Conservation (phyloP, 805 yeast genomes). For the Wickerhamiella lipophila region DNA sequence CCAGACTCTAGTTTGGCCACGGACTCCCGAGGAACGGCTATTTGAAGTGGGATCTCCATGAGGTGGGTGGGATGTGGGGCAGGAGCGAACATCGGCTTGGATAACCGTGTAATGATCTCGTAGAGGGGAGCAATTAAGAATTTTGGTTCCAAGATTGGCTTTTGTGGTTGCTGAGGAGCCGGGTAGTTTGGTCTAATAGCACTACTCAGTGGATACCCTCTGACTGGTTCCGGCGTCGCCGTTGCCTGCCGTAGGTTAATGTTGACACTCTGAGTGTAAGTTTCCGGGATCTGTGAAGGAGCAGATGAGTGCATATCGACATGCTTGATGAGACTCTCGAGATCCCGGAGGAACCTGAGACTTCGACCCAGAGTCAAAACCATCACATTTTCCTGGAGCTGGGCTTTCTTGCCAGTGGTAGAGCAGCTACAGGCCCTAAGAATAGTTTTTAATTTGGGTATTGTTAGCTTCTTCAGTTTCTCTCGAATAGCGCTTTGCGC, state of each 20-base stretch:
- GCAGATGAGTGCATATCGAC: background rate
- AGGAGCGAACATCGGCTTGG: background rate
- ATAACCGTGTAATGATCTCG: background rate
- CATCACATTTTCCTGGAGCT: conserved; percentile 37
- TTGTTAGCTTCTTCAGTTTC: conserved; percentile 9
- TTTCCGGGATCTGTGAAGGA: background rate
- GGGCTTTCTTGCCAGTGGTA: conserved; percentile 48
- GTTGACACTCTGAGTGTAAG: background rate
- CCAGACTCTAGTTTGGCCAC: conserved; percentile 12
- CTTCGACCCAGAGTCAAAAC: background rate
- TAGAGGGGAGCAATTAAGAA: background rate
- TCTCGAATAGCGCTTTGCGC: background rate
- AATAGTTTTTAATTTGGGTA: conserved; percentile 24
- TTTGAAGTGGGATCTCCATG: background rate
- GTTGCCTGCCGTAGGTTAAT: background rate
- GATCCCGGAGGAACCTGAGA: background rate
- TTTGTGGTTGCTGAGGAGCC: background rate
- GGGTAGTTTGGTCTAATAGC: background rate
- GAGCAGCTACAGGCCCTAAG: conserved; percentile 33
- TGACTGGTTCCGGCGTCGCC: background rate
- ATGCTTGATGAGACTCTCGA: conserved; percentile 24
- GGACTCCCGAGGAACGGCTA: background rate
- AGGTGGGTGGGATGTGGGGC: background rate
- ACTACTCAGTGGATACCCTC: background rate
- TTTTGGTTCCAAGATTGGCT: background rate